Conservation (phyloP, 2,329 filamentous ascomycete species). For the Botrytis cinerea region DNA sequence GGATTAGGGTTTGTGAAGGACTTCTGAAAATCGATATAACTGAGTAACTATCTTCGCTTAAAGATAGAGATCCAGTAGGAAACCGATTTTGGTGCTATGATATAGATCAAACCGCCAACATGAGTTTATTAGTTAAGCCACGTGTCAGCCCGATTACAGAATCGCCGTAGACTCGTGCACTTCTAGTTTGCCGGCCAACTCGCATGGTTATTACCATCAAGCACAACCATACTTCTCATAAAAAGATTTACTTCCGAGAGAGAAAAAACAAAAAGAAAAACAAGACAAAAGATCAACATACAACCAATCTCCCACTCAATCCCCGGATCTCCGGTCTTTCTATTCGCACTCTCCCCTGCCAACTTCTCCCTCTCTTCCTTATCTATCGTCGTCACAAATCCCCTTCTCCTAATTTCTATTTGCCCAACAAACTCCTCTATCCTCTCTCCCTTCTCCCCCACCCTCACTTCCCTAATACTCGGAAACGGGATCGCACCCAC, state of each 20-base stretch:
- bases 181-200: neutral
- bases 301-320: slow-evolving; percentile 23
- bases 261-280: neutral
- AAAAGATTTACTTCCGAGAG: neutral
- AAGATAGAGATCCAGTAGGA: neutral
- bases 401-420: slow-evolving; percentile 14
- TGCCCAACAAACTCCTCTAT: slow-evolving; percentile 7
- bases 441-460: neutral
- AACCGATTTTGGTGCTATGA: neutral
- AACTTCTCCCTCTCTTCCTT: neutral
- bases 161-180: neutral
- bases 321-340: neutral
- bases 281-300: neutral
- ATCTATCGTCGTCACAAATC: neutral
- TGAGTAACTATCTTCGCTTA: neutral
- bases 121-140: neutral
- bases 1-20: neutral
- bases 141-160: neutral
- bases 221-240: neutral
- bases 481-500: slow-evolving; percentile 13
- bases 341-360: neutral
- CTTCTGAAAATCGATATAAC: neutral
- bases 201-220: neutral
- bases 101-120: neutral
- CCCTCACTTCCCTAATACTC: slow-evolving; percentile 13